phyloP scores from a whole-genome alignment of 2,329 filamentous ascomycete genomes.

The Nemania bipapillata region DNA sequence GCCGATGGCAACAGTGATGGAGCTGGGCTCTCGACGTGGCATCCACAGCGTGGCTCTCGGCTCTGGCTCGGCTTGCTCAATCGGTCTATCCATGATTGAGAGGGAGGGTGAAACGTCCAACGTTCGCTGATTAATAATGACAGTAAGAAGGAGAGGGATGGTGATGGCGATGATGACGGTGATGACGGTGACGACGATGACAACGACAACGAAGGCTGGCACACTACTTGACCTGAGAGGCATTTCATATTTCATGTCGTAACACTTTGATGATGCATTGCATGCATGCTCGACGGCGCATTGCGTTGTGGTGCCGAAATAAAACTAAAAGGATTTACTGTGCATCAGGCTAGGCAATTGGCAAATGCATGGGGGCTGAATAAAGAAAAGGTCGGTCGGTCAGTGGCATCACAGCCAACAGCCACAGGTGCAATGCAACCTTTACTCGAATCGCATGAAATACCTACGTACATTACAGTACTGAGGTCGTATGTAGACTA shows the following conservation, averaged over 20 bases:
- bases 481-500: no score
- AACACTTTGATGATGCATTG: conserved; percentile 9
- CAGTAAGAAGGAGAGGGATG: not conserved
- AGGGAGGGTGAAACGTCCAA: not conserved
- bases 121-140: not conserved
- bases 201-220: not conserved
- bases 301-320: conserved; percentile 25
- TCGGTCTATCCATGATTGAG: not conserved
- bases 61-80: conserved; percentile 2
- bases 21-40: conserved; percentile 26
- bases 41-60: conserved; percentile 18
- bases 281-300: conserved; percentile 28
- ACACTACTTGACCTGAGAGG: not conserved
- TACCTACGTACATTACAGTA: not conserved
- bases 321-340: conserved; percentile 30
- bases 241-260: conserved; percentile 4
- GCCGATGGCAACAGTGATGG: conserved; percentile 18
- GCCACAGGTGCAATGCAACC: conserved; percentile 25
- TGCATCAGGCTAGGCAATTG: conserved; percentile 24
- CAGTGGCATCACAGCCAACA: conserved; percentile 24
- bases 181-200: not conserved
- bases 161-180: not conserved
- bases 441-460: conserved; percentile 3
- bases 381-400: no score
- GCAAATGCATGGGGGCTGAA: conserved; percentile 22